Conservation (phyloP, 352 stramenopile genomes). For the Pythium brachiatum region DNA sequence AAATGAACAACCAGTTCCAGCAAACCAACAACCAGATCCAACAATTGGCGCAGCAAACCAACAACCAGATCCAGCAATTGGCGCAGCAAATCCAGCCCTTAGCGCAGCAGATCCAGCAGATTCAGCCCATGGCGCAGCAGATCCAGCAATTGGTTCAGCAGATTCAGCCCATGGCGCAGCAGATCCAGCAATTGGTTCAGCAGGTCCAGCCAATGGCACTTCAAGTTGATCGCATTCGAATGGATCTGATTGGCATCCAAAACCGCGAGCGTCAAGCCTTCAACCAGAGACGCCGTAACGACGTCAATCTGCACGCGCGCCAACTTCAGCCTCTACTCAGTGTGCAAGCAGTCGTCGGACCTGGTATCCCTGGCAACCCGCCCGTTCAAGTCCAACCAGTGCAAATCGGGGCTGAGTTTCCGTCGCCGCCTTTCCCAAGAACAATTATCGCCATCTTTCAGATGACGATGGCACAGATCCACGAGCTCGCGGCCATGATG, state of each 20-base stretch:
- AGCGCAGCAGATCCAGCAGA: too few relatives aligned
- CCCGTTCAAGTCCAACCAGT: background rate
- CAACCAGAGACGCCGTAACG: background rate
- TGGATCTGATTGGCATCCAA: background rate
- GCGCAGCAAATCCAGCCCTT: too few relatives aligned
- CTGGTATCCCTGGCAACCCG: background rate
- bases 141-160: too few relatives aligned
- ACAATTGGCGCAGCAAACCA: too few relatives aligned
- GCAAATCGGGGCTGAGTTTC: background rate
- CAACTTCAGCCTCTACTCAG: background rate
- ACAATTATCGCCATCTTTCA: background rate
- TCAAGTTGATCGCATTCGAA: too few relatives aligned
- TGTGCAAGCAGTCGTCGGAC: background rate
- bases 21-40: too few relatives aligned
- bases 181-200: too few relatives aligned
- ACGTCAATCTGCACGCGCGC: background rate
- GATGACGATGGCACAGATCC: background rate
- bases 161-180: too few relatives aligned
- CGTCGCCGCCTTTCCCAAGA: background rate
- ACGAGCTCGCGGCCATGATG: background rate
- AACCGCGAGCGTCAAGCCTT: background rate
- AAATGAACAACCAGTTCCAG: too few relatives aligned
- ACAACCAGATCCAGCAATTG: too few relatives aligned
- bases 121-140: too few relatives aligned
- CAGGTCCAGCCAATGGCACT: too few relatives aligned